Base-by-base conservation (phyloP, 306 rosid genomes). In the Glycine tomentella region DNA sequence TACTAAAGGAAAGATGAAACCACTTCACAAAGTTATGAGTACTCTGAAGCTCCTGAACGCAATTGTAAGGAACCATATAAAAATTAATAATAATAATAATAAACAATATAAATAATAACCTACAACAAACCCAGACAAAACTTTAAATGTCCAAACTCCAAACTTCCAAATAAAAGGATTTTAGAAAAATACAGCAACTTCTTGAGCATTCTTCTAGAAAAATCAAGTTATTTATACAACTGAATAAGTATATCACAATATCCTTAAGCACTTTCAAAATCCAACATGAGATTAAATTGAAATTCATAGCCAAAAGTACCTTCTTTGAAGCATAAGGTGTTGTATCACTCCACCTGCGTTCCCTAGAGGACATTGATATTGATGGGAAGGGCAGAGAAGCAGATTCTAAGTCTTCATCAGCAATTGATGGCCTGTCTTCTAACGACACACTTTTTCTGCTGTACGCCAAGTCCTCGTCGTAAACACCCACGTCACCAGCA, bases 331-430 rank as follows among this genome's bases (percentile, higher is more conserved):
- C 85, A 83, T 90, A 90, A 69, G 95, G 84, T 67, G 93, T 85
- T 77, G 97, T 92, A 82, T 92, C 98, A 77, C 88, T 85, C 98
- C 98, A 95, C 82, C 92, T 85, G 76, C 55, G 77, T 56, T 95
- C 97, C 75, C 84, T 82, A 11, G 80, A 89, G 58, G 90, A 91
- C 67, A 82, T 75, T 1, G 90, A 87, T 9, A 80, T 31, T 69
- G 97, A 90, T 49, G 90, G 90, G 77, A 90, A 58, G 34, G 90
- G 88, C 33, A 82, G 69, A 65, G 92, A 70, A 72, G 84, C 87
- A 80, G 89, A 81, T 73, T 90, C 91, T 69, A 83, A 46, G 38
- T 85, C 97, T 84, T 87, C 97, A 76, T 90, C 93, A 36, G 80
- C 84, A 55, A 70, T 65, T 3, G 90, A 67, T 12, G 87, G 84